A percentile compares a stretch with the other conserved stretches of the same genome.
Conservation (phyloP, 495 filamentous ascomycete species). For the Oidiodendron maius region DNA sequence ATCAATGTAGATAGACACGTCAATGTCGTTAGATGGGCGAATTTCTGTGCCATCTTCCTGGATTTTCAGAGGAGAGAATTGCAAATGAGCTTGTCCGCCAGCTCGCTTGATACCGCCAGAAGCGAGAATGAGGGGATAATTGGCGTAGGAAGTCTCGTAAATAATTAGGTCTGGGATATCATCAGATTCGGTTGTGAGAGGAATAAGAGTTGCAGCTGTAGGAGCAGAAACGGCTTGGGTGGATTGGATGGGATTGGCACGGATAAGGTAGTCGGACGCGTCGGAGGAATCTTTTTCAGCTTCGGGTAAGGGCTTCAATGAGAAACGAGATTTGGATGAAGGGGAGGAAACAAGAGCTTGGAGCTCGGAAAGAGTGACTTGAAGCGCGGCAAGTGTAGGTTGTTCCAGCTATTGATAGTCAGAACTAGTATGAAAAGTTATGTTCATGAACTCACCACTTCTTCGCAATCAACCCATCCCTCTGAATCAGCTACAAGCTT, state of each 20-base stretch:
- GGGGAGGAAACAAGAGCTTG: constrained; percentile 25
- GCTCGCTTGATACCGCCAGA: constrained; percentile 65
- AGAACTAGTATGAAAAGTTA: not conserved
- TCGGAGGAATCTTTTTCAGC: constrained; percentile 33
- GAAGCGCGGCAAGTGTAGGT: constrained; percentile 25
- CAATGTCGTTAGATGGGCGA: constrained; percentile 65
- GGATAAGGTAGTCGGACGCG: constrained; percentile 72
- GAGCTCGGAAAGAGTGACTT: constrained; percentile 30
- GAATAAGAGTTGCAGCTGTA: constrained; percentile 55
- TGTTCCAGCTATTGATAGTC: constrained; percentile 28
- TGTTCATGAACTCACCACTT: constrained; percentile 27
- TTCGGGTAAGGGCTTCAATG: constrained; percentile 34
- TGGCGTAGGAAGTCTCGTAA: constrained; percentile 79
- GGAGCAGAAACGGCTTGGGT: constrained; percentile 76
- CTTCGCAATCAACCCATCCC: constrained; percentile 33
- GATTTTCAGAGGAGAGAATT: constrained; percentile 68
- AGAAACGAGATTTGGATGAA: constrained; percentile 81
- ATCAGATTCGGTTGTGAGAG: constrained; percentile 62
- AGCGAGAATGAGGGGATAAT: constrained; percentile 67
- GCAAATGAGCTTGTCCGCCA: constrained; percentile 79
- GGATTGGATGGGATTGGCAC: constrained; percentile 78
- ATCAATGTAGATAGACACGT: constrained; percentile 76
- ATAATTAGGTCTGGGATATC: constrained; percentile 60
- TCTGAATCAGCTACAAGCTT: constrained; percentile 34
- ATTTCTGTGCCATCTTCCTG: constrained; percentile 36